phyloP scores from a whole-genome alignment of 192 early-diverging fungal species.

The Rhizoclosmatium globosum region DNA sequence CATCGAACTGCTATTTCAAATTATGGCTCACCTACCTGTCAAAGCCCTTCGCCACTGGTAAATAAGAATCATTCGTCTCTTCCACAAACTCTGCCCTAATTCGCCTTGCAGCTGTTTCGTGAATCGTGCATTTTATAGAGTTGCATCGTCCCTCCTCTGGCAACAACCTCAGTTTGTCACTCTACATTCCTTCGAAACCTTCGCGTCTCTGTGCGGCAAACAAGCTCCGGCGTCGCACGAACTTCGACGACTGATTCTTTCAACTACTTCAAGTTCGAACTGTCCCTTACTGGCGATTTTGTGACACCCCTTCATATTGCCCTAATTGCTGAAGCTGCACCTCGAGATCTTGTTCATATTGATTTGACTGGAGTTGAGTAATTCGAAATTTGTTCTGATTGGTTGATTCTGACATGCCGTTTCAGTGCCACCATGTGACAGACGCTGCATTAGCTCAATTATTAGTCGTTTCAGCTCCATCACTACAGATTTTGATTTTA shows the following conservation, averaged over 20 bases:
- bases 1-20: background rate
- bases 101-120: background rate
- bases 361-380: too few species aligned
- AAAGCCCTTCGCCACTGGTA: too few species aligned
- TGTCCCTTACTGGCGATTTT: background rate
- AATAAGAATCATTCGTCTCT: too few species aligned
- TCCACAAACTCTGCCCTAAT: too few species aligned
- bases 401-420: background rate
- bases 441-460: constrained; percentile 3
- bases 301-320: background rate
- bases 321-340: background rate
- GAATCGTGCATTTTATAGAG: background rate
- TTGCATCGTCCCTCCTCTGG: background rate
- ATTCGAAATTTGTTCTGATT: too few species aligned
- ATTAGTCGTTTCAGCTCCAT: background rate
- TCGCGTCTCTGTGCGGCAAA: background rate
- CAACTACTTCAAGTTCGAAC: background rate
- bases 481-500: background rate
- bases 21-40: background rate
- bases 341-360: too few species aligned
- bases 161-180: background rate
- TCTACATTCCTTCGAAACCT: background rate
- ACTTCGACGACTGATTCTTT: background rate
- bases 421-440: background rate
- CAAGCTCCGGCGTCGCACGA: background rate